Base-by-base conservation (phyloP, 768 basidiomycete genomes). In the Phaffia australis region DNA sequence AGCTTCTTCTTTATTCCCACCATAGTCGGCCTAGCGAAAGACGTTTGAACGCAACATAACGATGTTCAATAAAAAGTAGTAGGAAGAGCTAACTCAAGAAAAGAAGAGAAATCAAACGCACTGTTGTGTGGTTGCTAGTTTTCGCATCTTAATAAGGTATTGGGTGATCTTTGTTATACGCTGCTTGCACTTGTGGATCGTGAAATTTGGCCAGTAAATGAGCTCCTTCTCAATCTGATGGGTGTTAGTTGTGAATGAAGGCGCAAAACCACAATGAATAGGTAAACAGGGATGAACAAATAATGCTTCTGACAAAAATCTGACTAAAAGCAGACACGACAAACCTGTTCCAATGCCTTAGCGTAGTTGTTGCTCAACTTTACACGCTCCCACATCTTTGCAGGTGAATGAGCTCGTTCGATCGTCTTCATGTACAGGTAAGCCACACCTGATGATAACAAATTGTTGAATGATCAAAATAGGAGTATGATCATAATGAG, bases 181-280 rank as follows among this genome's bases (percentile, higher is more conserved):
- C 78, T 99, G 95, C 81, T 99, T 99, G 83, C 95, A 98, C 79
- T 97, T 98, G 80, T 97, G 95, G 63, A 92, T 87, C 42, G 85
- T 85, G 76, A 94, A 98, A 73, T 92, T 92, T 4, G 95, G 94
- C 95, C 95, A 98, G 75, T 97, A 90, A n/a, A 91, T 82, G 68
- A 98, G 82, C 74, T 98, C 90, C 62, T 81, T 82, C 80, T 98
- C 95, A 73, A 99, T 94, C 93, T 98, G 70, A 2, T 46, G 50
- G 55, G 27, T 42, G 4, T 4, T 42, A 5, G 4, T 42, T 42
- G 35, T 51, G 16, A 16, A 51, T 16, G 50, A 54, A 49, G 46
- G 23, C 6, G 35, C 1, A 49, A 35, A 21, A 21, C 23, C 48
- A 29, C 32, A 56, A 57, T 14, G 0, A 19, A n/a, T 3, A 65